Evolutionary conservation across 345 rosid species (phyloP).

Genomic region (Syzygium jambos): DNA sequence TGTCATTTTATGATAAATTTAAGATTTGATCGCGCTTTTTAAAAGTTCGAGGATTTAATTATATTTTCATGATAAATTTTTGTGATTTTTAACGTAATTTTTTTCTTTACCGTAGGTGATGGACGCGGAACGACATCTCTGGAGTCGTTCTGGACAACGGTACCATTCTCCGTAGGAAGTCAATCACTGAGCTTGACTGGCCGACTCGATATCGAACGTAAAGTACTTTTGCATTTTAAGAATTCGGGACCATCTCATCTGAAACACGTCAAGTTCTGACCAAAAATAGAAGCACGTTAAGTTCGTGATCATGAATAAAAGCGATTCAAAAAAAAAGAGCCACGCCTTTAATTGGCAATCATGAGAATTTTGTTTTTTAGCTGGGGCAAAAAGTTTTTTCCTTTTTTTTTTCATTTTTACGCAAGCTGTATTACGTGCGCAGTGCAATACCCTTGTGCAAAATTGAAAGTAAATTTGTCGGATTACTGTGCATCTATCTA

Average conservation of each 20-base stretch:
- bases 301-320: background rate
- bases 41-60: too few relatives aligned
- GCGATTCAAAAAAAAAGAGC: background rate
- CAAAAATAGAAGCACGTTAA: background rate
- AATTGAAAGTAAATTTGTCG: background rate
- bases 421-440: background rate
- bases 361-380: background rate
- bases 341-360: background rate
- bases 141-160: background rate
- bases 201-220: background rate
- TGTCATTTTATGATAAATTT: too few relatives aligned
- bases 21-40: too few relatives aligned
- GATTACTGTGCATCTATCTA: background rate
- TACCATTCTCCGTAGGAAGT: background rate
- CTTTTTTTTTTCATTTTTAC: background rate
- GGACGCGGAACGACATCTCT: background rate
- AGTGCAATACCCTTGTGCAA: background rate
- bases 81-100: too few relatives aligned
- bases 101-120: background rate
- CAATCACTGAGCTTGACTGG: background rate
- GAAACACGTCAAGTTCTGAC: background rate
- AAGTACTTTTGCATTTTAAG: background rate
- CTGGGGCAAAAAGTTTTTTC: background rate
- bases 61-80: too few relatives aligned
- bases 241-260: background rate